Evolutionary conservation across 306 rosid species (phyloP), one percentile per base, ranked within the genome.

Genomic region (Begonia peltatifolia): DNA sequence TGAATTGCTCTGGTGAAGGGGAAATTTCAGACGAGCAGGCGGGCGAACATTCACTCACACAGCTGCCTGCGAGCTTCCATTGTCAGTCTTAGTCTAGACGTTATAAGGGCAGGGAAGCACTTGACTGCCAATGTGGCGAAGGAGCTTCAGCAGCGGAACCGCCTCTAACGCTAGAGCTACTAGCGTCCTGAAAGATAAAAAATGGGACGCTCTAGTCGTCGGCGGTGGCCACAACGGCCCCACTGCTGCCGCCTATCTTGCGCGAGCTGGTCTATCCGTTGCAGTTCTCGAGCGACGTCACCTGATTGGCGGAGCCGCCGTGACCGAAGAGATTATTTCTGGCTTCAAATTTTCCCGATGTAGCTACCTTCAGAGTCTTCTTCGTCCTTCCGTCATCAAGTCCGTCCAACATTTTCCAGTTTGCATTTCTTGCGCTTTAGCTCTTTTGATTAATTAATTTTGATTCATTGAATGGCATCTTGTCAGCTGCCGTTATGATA

Each of bases 181-280:
- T 41, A 9, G 50, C 50, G 15, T 62, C 17, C 52, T 90, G 53
- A 76, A 66, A 67, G 68, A 66, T 55, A 77, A 71, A 71, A 83
- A 78, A 69, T 90, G 95, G 95, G 99, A 90, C 69, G 95, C 94
- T 15, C 68, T 90, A 9, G 57, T 90, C 12, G 69, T 90, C 60
- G 99, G 99, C 55, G 99, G 86, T 4, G 95, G 92, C 76, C 97
- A 90, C 74, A 90, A 90, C 65, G 99, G 99, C 62, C 86, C 86
- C 59, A 83, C 94, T 0, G 85, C 95, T 0, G 95, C 99, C 14
- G 92, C 99, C 0, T 90, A 90, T 57, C 81, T 90, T 11, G 88
- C 95, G 14, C 95, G 94, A 2, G 85, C 62, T 0, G 95, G 88
- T 12, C 94, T 86, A 43, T 86, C 94, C 17, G 94, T 82, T 25